Conservation (phyloP, 1,139 yeast species). For the Insectozyma bohioensis region DNA sequence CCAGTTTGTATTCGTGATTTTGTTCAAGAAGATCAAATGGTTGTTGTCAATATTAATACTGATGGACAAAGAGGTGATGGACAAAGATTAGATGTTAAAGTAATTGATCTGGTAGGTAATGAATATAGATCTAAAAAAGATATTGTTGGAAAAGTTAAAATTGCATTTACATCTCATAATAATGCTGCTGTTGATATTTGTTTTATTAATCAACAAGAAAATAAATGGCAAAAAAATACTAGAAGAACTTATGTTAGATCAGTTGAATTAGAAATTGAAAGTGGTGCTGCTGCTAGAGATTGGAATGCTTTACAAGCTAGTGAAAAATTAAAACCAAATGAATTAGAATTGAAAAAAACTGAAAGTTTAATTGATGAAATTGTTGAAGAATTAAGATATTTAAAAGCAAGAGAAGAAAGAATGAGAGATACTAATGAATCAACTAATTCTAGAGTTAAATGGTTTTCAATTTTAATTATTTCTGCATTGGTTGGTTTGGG, state of each 20-base stretch:
- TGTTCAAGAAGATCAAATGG: constrained; percentile 78
- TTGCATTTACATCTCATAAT: constrained; percentile 81
- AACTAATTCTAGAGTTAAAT: constrained; percentile 82
- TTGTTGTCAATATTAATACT: constrained; percentile 75
- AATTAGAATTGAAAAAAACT: constrained; percentile 80
- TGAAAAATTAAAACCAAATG: constrained; percentile 90
- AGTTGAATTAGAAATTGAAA: constrained; percentile 87
- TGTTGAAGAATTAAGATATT: constrained; percentile 72
- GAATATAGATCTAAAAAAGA: constrained; percentile 68
- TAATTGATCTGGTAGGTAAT: constrained; percentile 68
- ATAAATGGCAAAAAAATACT: constrained; percentile 32
- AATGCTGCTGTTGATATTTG: constrained; percentile 90
- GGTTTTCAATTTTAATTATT: constrained; percentile 72
- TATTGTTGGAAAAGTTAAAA: constrained; percentile 61
- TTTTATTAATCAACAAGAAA: constrained; percentile 64
- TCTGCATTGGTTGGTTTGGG: constrained; percentile 75
- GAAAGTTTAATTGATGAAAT: constrained; percentile 85
- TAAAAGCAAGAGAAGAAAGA: constrained; percentile 84
- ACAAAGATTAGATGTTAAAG: constrained; percentile 63
- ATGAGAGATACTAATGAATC: constrained; percentile 96
- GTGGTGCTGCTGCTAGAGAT: constrained; percentile 96
- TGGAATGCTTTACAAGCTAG: constrained; percentile 95
- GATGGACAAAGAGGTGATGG: constrained; percentile 83
- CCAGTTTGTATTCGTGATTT: constrained; percentile 84
- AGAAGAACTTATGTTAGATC: constrained; percentile 38